Evolutionary conservation across 2,329 filamentous ascomycete genomes (phyloP), one percentile per base, ranked within the genome.

Genomic region (Aaosphaeria pasadenensis): DNA sequence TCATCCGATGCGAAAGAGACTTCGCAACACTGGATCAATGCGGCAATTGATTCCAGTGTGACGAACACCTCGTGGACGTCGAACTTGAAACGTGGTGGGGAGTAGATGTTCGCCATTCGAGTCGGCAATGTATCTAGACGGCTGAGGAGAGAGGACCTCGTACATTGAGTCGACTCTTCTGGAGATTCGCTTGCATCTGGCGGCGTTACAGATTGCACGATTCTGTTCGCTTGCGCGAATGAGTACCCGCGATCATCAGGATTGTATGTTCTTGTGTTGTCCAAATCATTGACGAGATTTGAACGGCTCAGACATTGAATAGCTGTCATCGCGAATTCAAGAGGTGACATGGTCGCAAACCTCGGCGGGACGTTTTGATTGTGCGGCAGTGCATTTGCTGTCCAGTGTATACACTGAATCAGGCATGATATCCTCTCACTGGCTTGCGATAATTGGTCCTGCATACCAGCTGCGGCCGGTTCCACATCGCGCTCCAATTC

Each of bases 1-100:
- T 51, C 47, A 28, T 57, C 43, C 6, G 49, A 44, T 1, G 52
- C 50, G 46, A 59, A 59, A 42, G 51, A 57, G 4, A 39, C 42
- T 4, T 47, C 48, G 41, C 49, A 62, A 31, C 56, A 58, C 32
- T 57, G 51, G 6, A 56, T 52, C 9, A 65, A 33, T 7, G 47
- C 39, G 7, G 50, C 51, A 39, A 59, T 59, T n/a, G 60, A 54
- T 28, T 56, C 49, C 11, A 64, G 43, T 6, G 54, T 55, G 7
- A 49, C 50, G 28, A 61, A 38, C 13, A 63, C 54, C 39, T 63
- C 57, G 11, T 46, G 39, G 6, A 43, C 30, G 17, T 54, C 46
- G 17, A 55, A 57, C 46, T 42, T 52, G 24, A 51, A 53, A 17
- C 62, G 52, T 2, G 45, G 48, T 9, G 17, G 17, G 3, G 17